Base-by-base conservation (phyloP, 805 yeast species). In the Barnettozyma populi region DNA sequence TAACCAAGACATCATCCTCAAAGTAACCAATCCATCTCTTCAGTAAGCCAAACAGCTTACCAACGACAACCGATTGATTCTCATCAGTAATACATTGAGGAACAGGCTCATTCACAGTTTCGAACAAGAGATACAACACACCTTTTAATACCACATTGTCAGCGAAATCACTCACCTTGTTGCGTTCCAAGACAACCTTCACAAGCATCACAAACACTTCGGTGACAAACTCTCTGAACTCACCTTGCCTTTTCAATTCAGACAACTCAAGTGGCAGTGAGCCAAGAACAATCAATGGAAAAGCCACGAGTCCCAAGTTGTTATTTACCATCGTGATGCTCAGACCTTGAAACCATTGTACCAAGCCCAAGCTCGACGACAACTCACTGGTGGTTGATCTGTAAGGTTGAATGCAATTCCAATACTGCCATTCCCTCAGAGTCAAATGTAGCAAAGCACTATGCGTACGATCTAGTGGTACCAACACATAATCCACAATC, bases 241-340 rank as follows among this genome's bases (percentile, higher is more conserved):
- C 40, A 2, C 20, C 27, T 16, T 18, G 11, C n/a, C 27, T 37
- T 13, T 39, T 32, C 27, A 43, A 43, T 2, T 43, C 23, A 4
- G 45, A 45, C n/a, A 49, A 11, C 19, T 27, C 19, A 24, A 49
- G 37, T 4, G 52, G 52, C 16, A 49, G 36, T 10, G 45, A 43
- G 11, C 52, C 49, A 8, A 49, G 9, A 5, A 45, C 47, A 9
- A 49, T 38, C 29, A 78, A 53, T 0, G 84, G 84, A 49, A 75
- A 68, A 9, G 76, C 62, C 13, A 78, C 66, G 23, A 78, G 67
- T 1, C 82, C 81, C 45, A 79, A 60, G 51, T 77, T 78, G 56
- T 77, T 75, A 56, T 76, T 76, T 40, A 78, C 63, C n/a, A 58
- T 60, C 10, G 57, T 55, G 25, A 57, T 52, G 16, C 55, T 50